These are phyloP conservation scores for Collariella sp. DNA, from an alignment of 495 filamentous ascomycete genomes.

Conservation along the genomic window DNA sequence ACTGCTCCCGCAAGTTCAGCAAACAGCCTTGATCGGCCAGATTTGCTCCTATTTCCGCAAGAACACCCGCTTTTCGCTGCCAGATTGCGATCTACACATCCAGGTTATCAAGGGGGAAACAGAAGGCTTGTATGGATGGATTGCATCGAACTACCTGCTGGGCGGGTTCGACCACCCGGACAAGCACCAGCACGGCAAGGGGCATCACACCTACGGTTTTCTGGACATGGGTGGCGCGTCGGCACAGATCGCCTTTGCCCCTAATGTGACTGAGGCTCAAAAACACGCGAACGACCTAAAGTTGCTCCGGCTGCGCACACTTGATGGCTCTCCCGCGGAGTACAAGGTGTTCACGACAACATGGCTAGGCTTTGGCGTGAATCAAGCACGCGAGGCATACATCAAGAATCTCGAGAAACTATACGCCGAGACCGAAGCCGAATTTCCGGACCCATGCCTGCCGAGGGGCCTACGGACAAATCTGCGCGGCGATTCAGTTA, in stretches of 20 bases:
- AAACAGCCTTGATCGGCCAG: slow-evolving; percentile 59
- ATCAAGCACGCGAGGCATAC: slow-evolving; percentile 79
- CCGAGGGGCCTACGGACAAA: slow-evolving; percentile 66
- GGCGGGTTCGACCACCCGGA: slow-evolving; percentile 84
- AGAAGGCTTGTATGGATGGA: slow-evolving; percentile 96
- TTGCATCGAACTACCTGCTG: slow-evolving; percentile 93
- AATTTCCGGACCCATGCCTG: slow-evolving; percentile 87
- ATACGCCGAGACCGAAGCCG: slow-evolving; percentile 45
- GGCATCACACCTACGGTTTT: slow-evolving; percentile 94
- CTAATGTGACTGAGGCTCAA: slow-evolving; percentile 80
- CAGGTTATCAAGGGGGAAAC: slow-evolving; percentile 97
- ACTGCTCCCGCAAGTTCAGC: slow-evolving; percentile 65
- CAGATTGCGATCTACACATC: slow-evolving; percentile 83
- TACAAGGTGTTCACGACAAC: slow-evolving; percentile 90
- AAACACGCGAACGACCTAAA: slow-evolving; percentile 90
- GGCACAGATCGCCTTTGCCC: slow-evolving; percentile 94
- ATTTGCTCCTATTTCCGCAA: slow-evolving; percentile 76
- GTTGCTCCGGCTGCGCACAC: slow-evolving; percentile 68
- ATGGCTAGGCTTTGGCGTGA: slow-evolving; percentile 93
- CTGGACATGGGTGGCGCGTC: slow-evolving; percentile 98
- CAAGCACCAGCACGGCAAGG: slow-evolving; percentile 65
- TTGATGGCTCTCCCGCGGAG: slow-evolving; percentile 68
- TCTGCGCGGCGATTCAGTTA: slow-evolving; percentile 46
- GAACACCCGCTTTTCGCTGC: slow-evolving; percentile 75
- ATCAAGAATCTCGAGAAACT: slow-evolving; percentile 59